phyloP scores from a whole-genome alignment of 345 rosid genomes.

The Populus davidiana region DNA sequence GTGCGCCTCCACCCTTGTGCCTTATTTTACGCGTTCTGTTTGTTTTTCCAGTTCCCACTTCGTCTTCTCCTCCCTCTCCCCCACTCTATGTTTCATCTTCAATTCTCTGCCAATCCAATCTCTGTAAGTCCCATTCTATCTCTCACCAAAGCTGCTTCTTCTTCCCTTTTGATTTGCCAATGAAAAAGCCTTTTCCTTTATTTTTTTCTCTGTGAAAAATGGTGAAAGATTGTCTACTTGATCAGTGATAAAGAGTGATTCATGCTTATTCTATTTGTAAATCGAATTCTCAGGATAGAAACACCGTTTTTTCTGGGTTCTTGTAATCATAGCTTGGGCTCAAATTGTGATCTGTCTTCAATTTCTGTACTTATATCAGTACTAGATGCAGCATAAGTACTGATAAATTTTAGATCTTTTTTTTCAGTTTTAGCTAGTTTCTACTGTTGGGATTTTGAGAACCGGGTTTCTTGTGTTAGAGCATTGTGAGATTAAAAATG shows the following conservation, averaged over 20 bases:
- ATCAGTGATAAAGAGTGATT: not conserved
- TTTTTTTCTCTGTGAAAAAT: not conserved
- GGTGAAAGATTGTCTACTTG: not conserved
- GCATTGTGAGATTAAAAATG: not conserved
- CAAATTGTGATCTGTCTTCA: slow-evolving; percentile 11
- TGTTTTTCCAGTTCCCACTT: not conserved
- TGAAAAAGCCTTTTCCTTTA: not conserved
- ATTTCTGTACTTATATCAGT: not conserved
- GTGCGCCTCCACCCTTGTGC: not conserved
- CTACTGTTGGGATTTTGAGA: slow-evolving; percentile 5
- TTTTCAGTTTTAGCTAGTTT: not conserved
- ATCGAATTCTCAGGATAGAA: not conserved
- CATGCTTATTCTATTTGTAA: not conserved
- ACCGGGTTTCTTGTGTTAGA: slow-evolving; percentile 14
- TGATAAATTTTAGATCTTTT: not conserved
- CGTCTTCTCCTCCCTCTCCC: not conserved
- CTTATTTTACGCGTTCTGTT: not conserved
- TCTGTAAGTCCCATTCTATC: not conserved
- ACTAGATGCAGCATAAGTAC: not conserved
- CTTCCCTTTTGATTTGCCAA: not conserved
- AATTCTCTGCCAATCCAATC: not conserved
- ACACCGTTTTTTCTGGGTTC: not conserved
- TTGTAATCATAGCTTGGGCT: not conserved
- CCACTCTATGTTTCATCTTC: not conserved
- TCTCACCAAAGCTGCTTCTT: not conserved